These are phyloP conservation scores for Decorospora gaudefroyi DNA, from an alignment of 2,329 filamentous ascomycete genomes.

Conservation along the genomic window DNA sequence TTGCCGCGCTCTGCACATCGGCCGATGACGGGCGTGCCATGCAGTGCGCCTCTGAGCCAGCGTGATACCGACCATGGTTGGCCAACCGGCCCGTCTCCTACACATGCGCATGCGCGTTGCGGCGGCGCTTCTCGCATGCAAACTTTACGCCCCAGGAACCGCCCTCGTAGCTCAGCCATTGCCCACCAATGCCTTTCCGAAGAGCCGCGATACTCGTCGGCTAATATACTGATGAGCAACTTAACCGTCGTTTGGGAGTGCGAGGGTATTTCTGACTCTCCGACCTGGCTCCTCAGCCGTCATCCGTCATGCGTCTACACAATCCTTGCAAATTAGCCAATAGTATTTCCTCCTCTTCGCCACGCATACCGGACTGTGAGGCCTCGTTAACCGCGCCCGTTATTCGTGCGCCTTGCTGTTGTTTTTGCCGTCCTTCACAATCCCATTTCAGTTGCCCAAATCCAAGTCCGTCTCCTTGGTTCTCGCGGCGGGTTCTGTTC, in stretches of 20 bases:
- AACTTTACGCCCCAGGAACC: conserved; percentile 16
- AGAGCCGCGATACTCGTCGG: conserved; percentile 25
- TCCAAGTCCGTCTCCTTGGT: conserved; percentile 26
- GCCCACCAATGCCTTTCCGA: conserved; percentile 8
- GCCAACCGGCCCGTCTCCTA: conserved; percentile 26
- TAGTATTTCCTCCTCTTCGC: conserved; percentile 15
- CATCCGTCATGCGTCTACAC: conserved; percentile 24
- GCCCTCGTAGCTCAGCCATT: conserved; percentile 3
- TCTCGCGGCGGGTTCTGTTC: conserved; percentile 35
- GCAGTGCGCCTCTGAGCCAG: not conserved
- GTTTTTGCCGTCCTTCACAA: too few relatives aligned
- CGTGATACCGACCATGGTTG: conserved; percentile 21
- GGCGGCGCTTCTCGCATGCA: conserved; percentile 16
- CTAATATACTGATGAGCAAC: conserved; percentile 21
- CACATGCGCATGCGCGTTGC: conserved; percentile 13
- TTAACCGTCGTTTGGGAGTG: conserved; percentile 17
- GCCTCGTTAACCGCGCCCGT: conserved; percentile 26
- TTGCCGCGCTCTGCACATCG: conserved; percentile 2
- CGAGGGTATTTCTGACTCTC: conserved; percentile 12
- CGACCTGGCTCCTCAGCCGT: conserved; percentile 11
- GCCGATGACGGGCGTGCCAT: conserved; percentile 8
- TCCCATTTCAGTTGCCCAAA: not conserved
- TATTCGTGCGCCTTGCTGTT: conserved; percentile 4
- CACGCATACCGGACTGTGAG: conserved; percentile 16
- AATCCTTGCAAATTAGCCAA: conserved; percentile 38